Conservation (phyloP, 2,329 filamentous ascomycete species). For the Alternaria ventricosa region DNA sequence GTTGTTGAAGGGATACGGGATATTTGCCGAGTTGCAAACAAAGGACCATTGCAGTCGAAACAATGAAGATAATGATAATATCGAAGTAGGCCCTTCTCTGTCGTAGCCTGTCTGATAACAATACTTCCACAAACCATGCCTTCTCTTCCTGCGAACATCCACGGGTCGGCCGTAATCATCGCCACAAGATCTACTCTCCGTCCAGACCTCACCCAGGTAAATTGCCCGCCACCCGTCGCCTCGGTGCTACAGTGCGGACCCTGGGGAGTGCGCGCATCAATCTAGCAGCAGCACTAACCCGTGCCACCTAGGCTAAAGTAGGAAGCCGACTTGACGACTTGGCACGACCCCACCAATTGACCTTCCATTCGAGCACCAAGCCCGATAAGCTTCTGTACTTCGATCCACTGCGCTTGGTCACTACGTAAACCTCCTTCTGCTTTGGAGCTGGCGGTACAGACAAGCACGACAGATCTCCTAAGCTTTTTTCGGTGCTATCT, state of each 20-base stretch:
- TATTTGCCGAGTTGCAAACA: neutral
- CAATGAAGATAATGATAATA: neutral
- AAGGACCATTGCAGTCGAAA: neutral
- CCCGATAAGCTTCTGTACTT: conserved; percentile 1
- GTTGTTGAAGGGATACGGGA: neutral
- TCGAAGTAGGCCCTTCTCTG: neutral
- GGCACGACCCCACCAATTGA: neutral
- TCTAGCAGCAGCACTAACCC: neutral
- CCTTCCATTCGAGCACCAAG: conserved; percentile 4
- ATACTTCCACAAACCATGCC: neutral
- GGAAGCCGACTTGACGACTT: neutral
- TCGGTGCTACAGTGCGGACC: neutral
- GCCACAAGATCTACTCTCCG: neutral
- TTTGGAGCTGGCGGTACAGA: neutral
- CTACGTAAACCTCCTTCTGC: neutral
- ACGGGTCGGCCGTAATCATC: neutral
- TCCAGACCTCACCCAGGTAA: neutral
- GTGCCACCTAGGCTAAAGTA: conserved; percentile 4
- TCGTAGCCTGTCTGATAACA: neutral
- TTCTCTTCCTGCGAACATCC: neutral
- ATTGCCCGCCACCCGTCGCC: neutral
- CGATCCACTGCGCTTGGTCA: conserved; percentile 1
- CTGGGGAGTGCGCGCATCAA: neutral
- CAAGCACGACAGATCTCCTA: neutral
- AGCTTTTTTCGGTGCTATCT: neutral